phyloP scores from a whole-genome alignment of 2,329 filamentous ascomycete genomes.

The Epichloe scottii region DNA sequence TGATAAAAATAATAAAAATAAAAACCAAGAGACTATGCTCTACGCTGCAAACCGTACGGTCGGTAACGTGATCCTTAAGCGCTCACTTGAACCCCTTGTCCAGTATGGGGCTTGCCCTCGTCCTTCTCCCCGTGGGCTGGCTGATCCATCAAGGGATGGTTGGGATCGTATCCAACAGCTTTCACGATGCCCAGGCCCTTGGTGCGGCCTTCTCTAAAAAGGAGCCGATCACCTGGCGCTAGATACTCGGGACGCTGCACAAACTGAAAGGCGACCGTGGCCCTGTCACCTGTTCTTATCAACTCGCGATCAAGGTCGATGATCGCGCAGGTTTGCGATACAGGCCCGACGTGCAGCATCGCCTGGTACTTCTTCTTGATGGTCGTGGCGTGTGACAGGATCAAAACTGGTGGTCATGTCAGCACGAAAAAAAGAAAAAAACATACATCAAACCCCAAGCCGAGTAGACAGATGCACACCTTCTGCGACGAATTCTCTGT shows the following conservation, averaged over 20 bases:
- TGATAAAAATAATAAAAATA: background rate
- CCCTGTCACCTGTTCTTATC: conserved; percentile 89
- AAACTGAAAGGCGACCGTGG: conserved; percentile 86
- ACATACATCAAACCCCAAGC: background rate
- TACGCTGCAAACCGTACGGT: too few relatives aligned
- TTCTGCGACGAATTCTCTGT: conserved; percentile 67
- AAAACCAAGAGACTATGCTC: too few relatives aligned
- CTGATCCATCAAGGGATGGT: conserved; percentile 26
- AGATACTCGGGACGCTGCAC: conserved; percentile 90
- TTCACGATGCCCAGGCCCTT: conserved; percentile 95
- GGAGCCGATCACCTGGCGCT: conserved; percentile 71
- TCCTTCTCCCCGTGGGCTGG: background rate
- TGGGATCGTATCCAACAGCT: conserved; percentile 70
- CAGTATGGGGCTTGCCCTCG: background rate
- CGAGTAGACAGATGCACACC: conserved; percentile 28
- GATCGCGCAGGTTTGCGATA: conserved; percentile 91
- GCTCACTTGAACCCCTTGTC: conserved; percentile 3
- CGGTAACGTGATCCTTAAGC: background rate
- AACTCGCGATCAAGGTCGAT: conserved; percentile 95
- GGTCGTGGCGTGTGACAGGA: conserved; percentile 89
- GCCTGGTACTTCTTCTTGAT: conserved; percentile 96
- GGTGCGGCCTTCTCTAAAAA: conserved; percentile 89
- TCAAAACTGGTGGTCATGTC: conserved; percentile 50
- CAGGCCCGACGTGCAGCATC: conserved; percentile 92
- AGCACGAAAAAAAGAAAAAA: background rate